A percentile compares a stretch with the other conserved stretches of the same genome.
Evolutionary conservation across 345 rosid genomes (phyloP).

Genomic region (Cardamine resedifolia): DNA sequence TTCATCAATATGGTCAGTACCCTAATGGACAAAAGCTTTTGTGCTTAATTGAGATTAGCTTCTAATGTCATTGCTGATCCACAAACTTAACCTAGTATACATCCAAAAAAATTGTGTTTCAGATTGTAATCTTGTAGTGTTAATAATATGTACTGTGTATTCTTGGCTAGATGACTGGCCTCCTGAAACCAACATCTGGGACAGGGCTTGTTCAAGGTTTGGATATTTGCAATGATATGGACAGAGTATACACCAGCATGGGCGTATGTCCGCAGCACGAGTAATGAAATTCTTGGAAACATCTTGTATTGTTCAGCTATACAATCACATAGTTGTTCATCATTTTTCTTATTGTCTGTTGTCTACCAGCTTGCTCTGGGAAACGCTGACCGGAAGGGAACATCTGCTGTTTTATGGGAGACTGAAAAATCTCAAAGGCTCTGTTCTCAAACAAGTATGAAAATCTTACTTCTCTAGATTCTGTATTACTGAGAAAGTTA

Average conservation of each 20-base stretch:
- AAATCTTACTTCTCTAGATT: not conserved
- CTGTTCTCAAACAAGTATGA: constrained; percentile 60
- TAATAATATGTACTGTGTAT: not conserved
- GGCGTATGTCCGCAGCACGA: constrained; percentile 99
- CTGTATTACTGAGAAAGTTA: not conserved
- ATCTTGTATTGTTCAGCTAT: not conserved
- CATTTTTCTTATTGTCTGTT: constrained; percentile 7
- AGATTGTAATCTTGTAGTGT: not conserved
- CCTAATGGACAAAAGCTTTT: not conserved
- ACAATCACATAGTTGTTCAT: not conserved
- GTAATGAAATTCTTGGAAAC: constrained; percentile 44
- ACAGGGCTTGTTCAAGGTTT: constrained; percentile 71
- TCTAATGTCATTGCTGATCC: not conserved
- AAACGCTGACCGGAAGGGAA: constrained; percentile 84
- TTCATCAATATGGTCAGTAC: constrained; percentile 86
- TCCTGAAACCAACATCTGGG: constrained; percentile 78
- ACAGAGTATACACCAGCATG: constrained; percentile 80
- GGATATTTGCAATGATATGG: constrained; percentile 74
- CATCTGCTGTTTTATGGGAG: constrained; percentile 94
- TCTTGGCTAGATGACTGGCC: constrained; percentile 82
- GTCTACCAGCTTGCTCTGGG: constrained; percentile 84
- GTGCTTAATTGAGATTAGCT: not conserved
- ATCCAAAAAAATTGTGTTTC: too few relatives aligned
- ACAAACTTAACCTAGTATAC: too few relatives aligned
- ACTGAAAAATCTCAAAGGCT: constrained; percentile 87